Conservation (phyloP, 306 rosid species). For the Corylus avellana region DNA sequence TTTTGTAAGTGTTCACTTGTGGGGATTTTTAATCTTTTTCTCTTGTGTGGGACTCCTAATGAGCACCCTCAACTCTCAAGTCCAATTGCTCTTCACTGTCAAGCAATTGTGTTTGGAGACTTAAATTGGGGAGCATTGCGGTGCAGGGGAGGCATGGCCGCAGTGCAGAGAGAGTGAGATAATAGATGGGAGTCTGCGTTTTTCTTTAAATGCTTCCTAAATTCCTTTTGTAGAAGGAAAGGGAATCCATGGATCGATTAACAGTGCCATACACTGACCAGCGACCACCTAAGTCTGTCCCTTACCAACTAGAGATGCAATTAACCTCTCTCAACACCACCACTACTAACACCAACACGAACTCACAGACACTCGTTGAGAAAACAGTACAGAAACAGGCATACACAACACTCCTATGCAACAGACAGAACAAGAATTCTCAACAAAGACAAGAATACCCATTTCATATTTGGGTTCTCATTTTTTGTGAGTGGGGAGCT, state of each 20-base stretch:
- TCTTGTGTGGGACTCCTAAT: too few species aligned
- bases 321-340: slow-evolving; percentile 22
- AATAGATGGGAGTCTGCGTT: slow-evolving; percentile 40
- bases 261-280: slow-evolving; percentile 41
- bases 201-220: slow-evolving; percentile 44
- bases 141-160: slow-evolving; percentile 76
- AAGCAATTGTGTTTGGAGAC: not conserved
- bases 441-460: slow-evolving; percentile 7
- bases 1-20: too few species aligned
- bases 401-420: not conserved
- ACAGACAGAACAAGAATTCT: not conserved
- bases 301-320: slow-evolving; percentile 29
- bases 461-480: slow-evolving; percentile 1
- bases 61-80: too few species aligned
- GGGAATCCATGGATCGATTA: slow-evolving; percentile 38
- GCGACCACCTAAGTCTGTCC: slow-evolving; percentile 11
- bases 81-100: too few species aligned
- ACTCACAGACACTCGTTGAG: slow-evolving; percentile 12
- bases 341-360: not conserved
- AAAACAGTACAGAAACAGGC: too few species aligned
- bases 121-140: slow-evolving; percentile 50
- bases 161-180: slow-evolving; percentile 53
- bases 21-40: too few species aligned
- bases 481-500: slow-evolving; percentile 19
- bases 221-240: slow-evolving; percentile 14